Base-by-base conservation (phyloP, 352 stramenopile genomes). In the Globisporangium spiculum region DNA sequence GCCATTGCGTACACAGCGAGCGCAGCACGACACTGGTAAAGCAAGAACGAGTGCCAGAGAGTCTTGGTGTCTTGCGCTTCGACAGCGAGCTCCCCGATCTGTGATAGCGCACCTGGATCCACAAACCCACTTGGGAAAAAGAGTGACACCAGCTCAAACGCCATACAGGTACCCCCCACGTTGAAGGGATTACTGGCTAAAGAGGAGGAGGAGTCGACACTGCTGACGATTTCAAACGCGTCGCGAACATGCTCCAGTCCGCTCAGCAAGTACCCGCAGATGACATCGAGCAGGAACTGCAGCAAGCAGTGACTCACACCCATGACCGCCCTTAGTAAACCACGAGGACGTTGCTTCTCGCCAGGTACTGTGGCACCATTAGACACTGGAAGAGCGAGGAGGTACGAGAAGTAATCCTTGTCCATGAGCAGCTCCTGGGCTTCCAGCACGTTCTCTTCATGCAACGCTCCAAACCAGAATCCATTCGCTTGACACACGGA, bases 211-310 rank as follows among this genome's bases (percentile, higher is more conserved):
- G 4, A 61, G n/a, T 27, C 36, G 1, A 30, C 10, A 27, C 27
- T 57, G 9, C 50, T 53, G 71, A 56, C 27, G 63, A 38, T 22
- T 20, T 67, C 34, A 2, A 77, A 72, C 1, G 55, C 52, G n/a
- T 75, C 75, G 8, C 63, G 71, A 36, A 85, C 26, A 18, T 79
- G 75, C 50, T 92, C 82, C 0, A 92, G 63, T 44, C 73, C 82
- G 50, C 80, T 86, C 48, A 92, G 70, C 22, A 90, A 74, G 48
- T 80, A 90, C 22, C 69, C 68, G 36, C 67, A 81, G 60, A 85
- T 74, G 20, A 80, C 50, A 32, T 92, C 82, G 1, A 87, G 74
- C 24, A 82, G 60, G 41, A 92, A 72, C 38, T 86, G 81, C 36
- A 92, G 60, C 32, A 91, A 58, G 6, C 60, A 62, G 34, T 74